Percentiles rank a stretch among this genome's conserved stretches.
phyloP scores from a whole-genome alignment of 371 early-diverging fungal genomes.

The Coemansia sp. region DNA sequence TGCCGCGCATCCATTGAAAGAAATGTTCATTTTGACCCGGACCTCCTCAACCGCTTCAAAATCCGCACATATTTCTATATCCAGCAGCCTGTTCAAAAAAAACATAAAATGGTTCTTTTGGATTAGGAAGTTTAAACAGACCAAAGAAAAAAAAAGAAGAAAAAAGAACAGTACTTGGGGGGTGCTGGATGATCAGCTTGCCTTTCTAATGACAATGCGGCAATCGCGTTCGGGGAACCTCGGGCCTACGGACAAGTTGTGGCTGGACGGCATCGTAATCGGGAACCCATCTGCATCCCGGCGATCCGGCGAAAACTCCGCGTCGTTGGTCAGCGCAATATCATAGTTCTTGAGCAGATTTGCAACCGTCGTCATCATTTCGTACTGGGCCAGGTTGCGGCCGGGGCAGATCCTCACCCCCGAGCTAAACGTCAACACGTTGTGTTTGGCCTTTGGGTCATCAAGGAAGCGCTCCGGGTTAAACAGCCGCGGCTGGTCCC shows the following conservation, averaged over 20 bases:
- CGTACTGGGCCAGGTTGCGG: conserved; percentile 28
- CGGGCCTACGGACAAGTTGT: conserved; percentile 18
- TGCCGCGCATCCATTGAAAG: too few relatives aligned
- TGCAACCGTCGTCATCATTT: conserved; percentile 32
- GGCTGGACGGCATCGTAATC: conserved; percentile 15
- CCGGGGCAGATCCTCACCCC: conserved; percentile 47
- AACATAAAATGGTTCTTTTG: too few relatives aligned
- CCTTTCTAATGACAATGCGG: conserved; percentile 11
- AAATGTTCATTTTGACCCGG: too few relatives aligned
- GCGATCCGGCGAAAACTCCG: conserved; percentile 11
- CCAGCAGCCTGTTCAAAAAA: too few relatives aligned
- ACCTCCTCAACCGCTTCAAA: too few relatives aligned
- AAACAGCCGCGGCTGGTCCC: conserved; percentile 27
- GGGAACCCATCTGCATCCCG: conserved; percentile 21
- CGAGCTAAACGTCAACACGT: conserved; percentile 25
- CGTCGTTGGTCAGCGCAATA: conserved; percentile 14
- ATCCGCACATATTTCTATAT: background rate
- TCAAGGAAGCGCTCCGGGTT: conserved; percentile 37
- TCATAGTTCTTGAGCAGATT: conserved; percentile 38
- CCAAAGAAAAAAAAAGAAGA: background rate
- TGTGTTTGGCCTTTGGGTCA: conserved; percentile 9
- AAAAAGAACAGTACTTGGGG: background rate
- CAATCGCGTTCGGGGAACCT: conserved; percentile 37
- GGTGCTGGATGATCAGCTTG: too few relatives aligned
- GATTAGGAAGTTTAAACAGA: background rate